A percentile compares a stretch with the other conserved stretches of the same genome.
Conservation (phyloP, 2,329 filamentous ascomycete species). For the Microthyrium microscopicum region DNA sequence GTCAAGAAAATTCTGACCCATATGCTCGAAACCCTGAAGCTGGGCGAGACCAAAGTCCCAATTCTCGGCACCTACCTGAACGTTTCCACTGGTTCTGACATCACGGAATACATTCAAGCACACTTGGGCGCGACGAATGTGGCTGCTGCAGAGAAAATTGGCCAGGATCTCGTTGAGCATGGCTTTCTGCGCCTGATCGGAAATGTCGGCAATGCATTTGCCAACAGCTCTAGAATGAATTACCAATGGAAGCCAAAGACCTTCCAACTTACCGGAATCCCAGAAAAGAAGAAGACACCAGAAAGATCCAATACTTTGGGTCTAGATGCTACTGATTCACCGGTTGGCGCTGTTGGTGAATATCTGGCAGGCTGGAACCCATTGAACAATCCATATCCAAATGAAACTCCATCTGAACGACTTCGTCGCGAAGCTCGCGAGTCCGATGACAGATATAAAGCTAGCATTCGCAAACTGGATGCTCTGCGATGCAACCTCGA, state of each 20-base stretch:
- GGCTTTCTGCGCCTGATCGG: constrained; percentile 83
- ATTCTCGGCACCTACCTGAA: constrained; percentile 92
- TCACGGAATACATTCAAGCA: constrained; percentile 87
- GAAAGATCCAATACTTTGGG: constrained; percentile 55
- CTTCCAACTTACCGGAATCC: constrained; percentile 73
- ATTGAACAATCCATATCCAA: constrained; percentile 75
- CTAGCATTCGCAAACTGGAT: constrained; percentile 69
- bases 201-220: constrained; percentile 87
- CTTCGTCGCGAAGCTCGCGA: constrained; percentile 79
- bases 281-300: constrained; percentile 66
- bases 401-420: constrained; percentile 77
- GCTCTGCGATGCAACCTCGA: constrained; percentile 86
- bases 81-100: constrained; percentile 78
- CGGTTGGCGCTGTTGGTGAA: constrained; percentile 70
- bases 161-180: constrained; percentile 74
- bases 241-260: constrained; percentile 94
- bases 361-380: constrained; percentile 89
- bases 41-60: constrained; percentile 85
- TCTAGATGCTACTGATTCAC: constrained; percentile 48
- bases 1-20: constrained; percentile 79
- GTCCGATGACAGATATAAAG: constrained; percentile 86
- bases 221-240: constrained; percentile 92
- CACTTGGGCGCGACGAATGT: constrained; percentile 71
- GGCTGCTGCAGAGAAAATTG: constrained; percentile 83
- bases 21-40: constrained; percentile 71